phyloP scores from a whole-genome alignment of 2,329 filamentous ascomycete species.

The Alternaria consortialis region DNA sequence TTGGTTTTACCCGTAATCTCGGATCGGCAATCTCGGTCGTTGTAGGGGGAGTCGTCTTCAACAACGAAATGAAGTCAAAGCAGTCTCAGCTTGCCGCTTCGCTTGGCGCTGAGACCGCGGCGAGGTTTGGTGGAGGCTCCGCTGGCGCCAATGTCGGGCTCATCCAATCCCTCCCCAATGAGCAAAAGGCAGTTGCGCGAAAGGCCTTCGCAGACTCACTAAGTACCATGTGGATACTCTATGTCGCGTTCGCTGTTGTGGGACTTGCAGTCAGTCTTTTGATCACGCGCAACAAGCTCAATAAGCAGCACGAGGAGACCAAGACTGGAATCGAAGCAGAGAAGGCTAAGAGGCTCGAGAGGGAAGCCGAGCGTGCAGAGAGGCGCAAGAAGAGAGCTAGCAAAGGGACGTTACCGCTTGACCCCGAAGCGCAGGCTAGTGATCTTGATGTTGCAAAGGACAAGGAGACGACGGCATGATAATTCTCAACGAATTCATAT shows the following conservation, averaged over 20 bases:
- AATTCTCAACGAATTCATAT: background rate
- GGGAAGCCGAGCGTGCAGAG: slow-evolving; percentile 44
- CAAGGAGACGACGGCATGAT: slow-evolving; percentile 16
- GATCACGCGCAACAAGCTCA: slow-evolving; percentile 55
- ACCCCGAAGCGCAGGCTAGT: slow-evolving; percentile 24
- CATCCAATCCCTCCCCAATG: slow-evolving; percentile 62
- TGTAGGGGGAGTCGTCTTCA: slow-evolving; percentile 80
- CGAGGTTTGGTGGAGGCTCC: slow-evolving; percentile 64
- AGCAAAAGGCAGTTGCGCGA: slow-evolving; percentile 55
- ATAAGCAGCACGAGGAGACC: slow-evolving; percentile 58
- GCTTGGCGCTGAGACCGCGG: slow-evolving; percentile 62
- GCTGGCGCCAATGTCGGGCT: slow-evolving; percentile 69
- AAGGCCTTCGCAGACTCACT: slow-evolving; percentile 56
- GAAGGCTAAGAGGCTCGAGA: slow-evolving; percentile 50
- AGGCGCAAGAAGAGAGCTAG: slow-evolving; percentile 39
- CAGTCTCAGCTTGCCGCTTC: slow-evolving; percentile 58
- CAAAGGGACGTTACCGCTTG: slow-evolving; percentile 27
- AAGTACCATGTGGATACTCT: slow-evolving; percentile 61
- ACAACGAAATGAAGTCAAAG: slow-evolving; percentile 74
- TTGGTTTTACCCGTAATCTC: slow-evolving; percentile 73
- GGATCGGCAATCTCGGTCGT: slow-evolving; percentile 74
- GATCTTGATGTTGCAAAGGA: slow-evolving; percentile 1
- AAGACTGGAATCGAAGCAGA: slow-evolving; percentile 58
- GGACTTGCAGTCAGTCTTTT: slow-evolving; percentile 53
- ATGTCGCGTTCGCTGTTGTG: slow-evolving; percentile 52